Percentiles rank a stretch among this genome's conserved stretches.
These are phyloP conservation scores for Sugiyamaella novakii DNA, from an alignment of 1,139 yeast species.

Conservation along the genomic window DNA sequence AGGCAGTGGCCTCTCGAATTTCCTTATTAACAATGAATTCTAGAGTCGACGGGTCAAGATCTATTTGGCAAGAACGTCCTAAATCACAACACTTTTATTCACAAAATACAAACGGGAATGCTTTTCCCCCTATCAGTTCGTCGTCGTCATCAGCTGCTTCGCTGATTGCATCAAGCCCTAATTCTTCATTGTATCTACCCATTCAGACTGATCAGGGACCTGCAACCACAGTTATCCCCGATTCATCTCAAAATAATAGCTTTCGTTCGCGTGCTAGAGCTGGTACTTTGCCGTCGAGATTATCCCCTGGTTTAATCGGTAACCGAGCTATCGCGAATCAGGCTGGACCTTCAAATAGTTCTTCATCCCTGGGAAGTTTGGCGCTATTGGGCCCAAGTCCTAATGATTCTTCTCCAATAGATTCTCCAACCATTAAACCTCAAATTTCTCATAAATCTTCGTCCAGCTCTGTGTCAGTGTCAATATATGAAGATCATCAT, in stretches of 20 bases:
- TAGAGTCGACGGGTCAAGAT: conserved; percentile 21
- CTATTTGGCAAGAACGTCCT: conserved; percentile 28
- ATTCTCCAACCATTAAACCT: conserved; percentile 26
- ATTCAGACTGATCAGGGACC: conserved; percentile 12
- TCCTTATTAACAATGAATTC: conserved; percentile 7
- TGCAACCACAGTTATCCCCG: conserved; percentile 12
- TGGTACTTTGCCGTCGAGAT: conserved; percentile 49
- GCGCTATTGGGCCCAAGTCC: conserved; percentile 41
- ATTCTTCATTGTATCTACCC: conserved; percentile 23
- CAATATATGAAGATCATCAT: conserved; percentile 8
- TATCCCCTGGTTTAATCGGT: conserved; percentile 38
- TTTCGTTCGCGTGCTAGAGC: conserved; percentile 46
- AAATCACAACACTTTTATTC: conserved; percentile 27
- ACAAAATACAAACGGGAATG: conserved; percentile 5
- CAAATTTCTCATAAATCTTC: conserved; percentile 21
- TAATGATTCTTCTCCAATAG: conserved; percentile 30
- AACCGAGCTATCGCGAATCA: neutral
- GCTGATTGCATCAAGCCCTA: conserved; percentile 18
- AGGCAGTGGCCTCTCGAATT: conserved; percentile 13
- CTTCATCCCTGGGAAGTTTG: conserved; percentile 36
- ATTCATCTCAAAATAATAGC: conserved; percentile 22
- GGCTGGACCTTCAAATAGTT: conserved; percentile 20
- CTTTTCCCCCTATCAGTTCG: conserved; percentile 8
- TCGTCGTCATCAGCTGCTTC: conserved; percentile 22
- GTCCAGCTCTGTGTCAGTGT: conserved; percentile 17